Evolutionary conservation across 192 early-diverging fungal species (phyloP).

Genomic region (Borealophlyctis nickersoniae): DNA sequence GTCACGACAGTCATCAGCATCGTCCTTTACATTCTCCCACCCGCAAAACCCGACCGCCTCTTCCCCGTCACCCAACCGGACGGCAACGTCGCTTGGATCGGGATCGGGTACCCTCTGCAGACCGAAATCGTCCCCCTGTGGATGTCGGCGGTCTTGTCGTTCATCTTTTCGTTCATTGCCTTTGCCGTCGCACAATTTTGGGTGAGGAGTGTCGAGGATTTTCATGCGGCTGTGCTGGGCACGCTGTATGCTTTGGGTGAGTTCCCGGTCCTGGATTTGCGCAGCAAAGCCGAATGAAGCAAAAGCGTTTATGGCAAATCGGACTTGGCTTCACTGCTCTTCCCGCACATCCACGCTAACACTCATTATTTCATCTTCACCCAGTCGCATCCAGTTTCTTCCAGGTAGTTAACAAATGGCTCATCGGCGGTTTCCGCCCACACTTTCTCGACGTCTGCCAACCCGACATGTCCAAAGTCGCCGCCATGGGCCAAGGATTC

Average conservation of each 20-base stretch:
- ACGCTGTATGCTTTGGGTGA: constrained; percentile 5
- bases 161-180: constrained; percentile 3
- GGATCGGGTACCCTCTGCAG: too few relatives aligned
- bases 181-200: constrained; percentile 8
- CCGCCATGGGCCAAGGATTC: constrained; percentile 17
- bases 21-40: too few relatives aligned
- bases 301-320: too few relatives aligned
- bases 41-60: too few relatives aligned
- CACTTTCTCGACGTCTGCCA: constrained; percentile 29
- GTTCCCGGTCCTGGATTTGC: neutral
- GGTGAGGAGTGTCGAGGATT: constrained; percentile 9
- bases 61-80: too few relatives aligned
- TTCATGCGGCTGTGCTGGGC: constrained; percentile 15
- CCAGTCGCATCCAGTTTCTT: constrained; percentile 22
- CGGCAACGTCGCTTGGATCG: too few relatives aligned
- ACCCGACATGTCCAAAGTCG: constrained; percentile 13
- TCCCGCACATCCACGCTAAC: neutral
- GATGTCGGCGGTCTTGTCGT: constrained; percentile 11
- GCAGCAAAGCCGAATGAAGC: neutral
- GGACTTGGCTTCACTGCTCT: too few relatives aligned
- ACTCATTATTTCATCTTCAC: neutral
- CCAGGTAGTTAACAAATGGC: constrained; percentile 27
- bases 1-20: too few relatives aligned
- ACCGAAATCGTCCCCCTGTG: too few relatives aligned
- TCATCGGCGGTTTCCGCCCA: constrained; percentile 27